Base-by-base conservation (phyloP, 73 alveolate genomes). In the Paramecium pentaurelia region DNA sequence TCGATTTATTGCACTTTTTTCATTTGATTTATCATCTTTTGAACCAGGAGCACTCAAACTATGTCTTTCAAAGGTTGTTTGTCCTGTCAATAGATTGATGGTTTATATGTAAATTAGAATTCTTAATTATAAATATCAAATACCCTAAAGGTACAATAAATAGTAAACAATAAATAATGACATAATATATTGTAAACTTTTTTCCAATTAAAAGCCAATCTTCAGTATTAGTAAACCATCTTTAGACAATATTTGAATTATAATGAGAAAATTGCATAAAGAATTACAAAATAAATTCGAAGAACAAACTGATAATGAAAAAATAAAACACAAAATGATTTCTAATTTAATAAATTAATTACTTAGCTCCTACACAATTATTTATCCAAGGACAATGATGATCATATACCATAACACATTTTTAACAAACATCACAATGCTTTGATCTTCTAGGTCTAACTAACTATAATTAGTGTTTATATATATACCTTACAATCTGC, bases 331-430 rank as follows among this genome's bases (percentile, higher is more conserved):
- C 68, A 80, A 70, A 68, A 59, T 88, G 92, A 83, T 93, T 93
- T 28, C 84, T 64, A 64, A 3, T 64, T 11, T 3, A 40, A 40
- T 64, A 3, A 12, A 32, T 14, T 14, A 32, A 32, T 64, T 64
- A 64, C 77, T 71, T 71, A 4, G 80, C 64, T 10, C 96, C 96
- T 37, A 93, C 92, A 64, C 96, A 93, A 87, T 93, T 95, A 68
- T 92, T 93, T 16, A 95, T 89, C 93, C 97, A 95, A 37, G 95
- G 95, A 44, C 97, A 95, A 70, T 95, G 95, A 92, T 95, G 95
- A 73, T 95, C 97, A 80, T 68, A 95, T 12, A 95, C 92, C 93
- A 88, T 94, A 58, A 95, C 96, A 87, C 97, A 95, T 42, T 75
- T 51, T 25, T 91, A 77, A 89, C 97, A 95, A 28, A 93, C 93